phyloP scores from a whole-genome alignment of 1,284 basidiomycete species.

The Exsudoporus floridanus region DNA sequence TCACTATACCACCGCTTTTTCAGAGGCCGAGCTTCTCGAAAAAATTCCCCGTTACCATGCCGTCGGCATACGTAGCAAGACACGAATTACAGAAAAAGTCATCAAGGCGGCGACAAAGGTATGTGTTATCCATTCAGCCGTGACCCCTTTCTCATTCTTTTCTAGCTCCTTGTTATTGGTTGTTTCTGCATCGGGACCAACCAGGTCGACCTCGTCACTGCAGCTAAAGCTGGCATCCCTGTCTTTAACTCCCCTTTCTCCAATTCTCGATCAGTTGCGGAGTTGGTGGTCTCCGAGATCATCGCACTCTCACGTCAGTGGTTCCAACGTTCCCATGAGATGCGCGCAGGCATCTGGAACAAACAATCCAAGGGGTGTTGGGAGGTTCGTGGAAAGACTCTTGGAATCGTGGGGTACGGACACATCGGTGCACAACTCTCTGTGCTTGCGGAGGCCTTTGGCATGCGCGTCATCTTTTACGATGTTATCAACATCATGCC shows the following conservation, averaged over 20 bases:
- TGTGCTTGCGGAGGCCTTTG: slow-evolving; percentile 95
- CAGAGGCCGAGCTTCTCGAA: slow-evolving; percentile 88
- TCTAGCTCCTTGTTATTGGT: slow-evolving; percentile 90
- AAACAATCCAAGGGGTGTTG: slow-evolving; percentile 98
- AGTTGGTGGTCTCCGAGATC: slow-evolving; percentile 95
- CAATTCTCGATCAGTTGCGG: slow-evolving; percentile 98
- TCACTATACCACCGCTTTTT: slow-evolving; percentile 83
- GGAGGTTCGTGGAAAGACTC: slow-evolving; percentile 96
- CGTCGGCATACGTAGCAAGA: slow-evolving; percentile 96
- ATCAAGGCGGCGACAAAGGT: slow-evolving; percentile 85
- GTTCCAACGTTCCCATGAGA: slow-evolving; percentile 85
- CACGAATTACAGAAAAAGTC: slow-evolving; percentile 89
- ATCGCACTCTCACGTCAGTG: slow-evolving; percentile 94
- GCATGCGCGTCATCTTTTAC: slow-evolving; percentile 94
- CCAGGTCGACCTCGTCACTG: slow-evolving; percentile 90
- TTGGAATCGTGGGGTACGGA: slow-evolving; percentile 98
- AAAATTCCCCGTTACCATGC: slow-evolving; percentile 91
- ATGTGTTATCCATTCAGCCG: slow-evolving; percentile 18
- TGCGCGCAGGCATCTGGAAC: slow-evolving; percentile 94
- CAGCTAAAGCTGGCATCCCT: slow-evolving; percentile 87
- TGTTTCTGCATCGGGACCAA: slow-evolving; percentile 99
- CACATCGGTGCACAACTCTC: slow-evolving; percentile 98
- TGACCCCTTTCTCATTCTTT: neutral
- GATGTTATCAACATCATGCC: slow-evolving; percentile 99
- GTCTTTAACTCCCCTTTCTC: slow-evolving; percentile 99